Conservation (phyloP, 1,284 basidiomycete genomes). For the Heterobasidion annosum region DNA sequence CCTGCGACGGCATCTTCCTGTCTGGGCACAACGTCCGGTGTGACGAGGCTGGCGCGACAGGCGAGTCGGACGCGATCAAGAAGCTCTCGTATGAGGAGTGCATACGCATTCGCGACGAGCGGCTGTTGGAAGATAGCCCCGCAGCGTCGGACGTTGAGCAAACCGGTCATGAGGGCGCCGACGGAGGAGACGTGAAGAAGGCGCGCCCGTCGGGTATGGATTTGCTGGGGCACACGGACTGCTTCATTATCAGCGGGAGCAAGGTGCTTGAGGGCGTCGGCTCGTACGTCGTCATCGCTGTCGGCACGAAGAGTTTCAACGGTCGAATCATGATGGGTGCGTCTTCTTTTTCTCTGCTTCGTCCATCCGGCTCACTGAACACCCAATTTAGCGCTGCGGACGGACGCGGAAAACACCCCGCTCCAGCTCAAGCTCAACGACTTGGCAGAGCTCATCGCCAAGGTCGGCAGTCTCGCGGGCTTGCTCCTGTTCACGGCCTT, state of each 20-base stretch:
- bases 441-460: constrained; percentile 92
- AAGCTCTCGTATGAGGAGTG: constrained; percentile 82
- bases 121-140: constrained; percentile 5
- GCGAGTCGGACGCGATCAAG: constrained; percentile 92
- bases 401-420: constrained; percentile 81
- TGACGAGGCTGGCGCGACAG: constrained; percentile 95
- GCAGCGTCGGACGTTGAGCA: constrained; percentile 1
- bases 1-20: constrained; percentile 93
- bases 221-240: constrained; percentile 65
- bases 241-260: constrained; percentile 89
- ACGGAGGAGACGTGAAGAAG: constrained; percentile 14
- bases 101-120: constrained; percentile 28
- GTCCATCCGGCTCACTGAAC: background rate
- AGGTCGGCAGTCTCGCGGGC: constrained; percentile 80
- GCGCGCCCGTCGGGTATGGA: constrained; percentile 7
- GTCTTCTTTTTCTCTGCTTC: constrained; percentile 17
- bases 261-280: constrained; percentile 96
- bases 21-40: constrained; percentile 91
- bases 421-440: constrained; percentile 90
- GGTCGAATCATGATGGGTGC: constrained; percentile 93
- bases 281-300: constrained; percentile 85
- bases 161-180: constrained; percentile 16
- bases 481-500: constrained; percentile 76
- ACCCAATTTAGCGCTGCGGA: constrained; percentile 54
- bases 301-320: constrained; percentile 90